Conservation (phyloP, 306 rosid genomes). For the Corylus heterophylla region DNA sequence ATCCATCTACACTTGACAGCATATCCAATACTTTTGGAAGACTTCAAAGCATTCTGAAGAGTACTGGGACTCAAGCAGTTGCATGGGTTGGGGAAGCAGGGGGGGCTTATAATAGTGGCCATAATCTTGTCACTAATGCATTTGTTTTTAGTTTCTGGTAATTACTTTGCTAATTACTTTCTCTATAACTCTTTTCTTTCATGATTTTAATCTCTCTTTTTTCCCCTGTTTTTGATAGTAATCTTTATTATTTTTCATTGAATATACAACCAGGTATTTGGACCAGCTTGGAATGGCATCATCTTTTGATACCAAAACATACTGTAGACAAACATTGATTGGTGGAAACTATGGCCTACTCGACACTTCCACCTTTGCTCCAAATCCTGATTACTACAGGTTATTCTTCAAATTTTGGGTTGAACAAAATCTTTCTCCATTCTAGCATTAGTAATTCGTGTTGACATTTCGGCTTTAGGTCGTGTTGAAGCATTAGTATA, state of each 20-base stretch:
- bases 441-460: no score
- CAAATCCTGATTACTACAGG: conserved; percentile 91
- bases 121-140: conserved; percentile 71
- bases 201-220: background rate
- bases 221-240: background rate
- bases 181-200: background rate
- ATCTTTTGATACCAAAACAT: conserved; percentile 67
- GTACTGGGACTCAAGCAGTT: conserved; percentile 44
- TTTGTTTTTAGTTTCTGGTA: conserved; percentile 87
- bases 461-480: no score
- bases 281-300: conserved; percentile 97
- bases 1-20: conserved; percentile 64
- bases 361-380: conserved; percentile 53
- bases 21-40: conserved; percentile 44
- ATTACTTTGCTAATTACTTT: background rate
- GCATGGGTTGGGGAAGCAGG: conserved; percentile 99
- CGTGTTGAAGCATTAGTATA: no score
- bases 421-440: no score
- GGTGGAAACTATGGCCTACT: conserved; percentile 96
- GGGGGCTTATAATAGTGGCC: conserved; percentile 91
- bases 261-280: conserved; percentile 65
- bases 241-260: background rate
- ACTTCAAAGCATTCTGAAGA: conserved; percentile 54
- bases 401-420: conserved; percentile 14
- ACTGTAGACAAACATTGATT: conserved; percentile 86